Evolutionary conservation across 805 yeast species (phyloP).

Genomic region (Candida peoriensis): DNA sequence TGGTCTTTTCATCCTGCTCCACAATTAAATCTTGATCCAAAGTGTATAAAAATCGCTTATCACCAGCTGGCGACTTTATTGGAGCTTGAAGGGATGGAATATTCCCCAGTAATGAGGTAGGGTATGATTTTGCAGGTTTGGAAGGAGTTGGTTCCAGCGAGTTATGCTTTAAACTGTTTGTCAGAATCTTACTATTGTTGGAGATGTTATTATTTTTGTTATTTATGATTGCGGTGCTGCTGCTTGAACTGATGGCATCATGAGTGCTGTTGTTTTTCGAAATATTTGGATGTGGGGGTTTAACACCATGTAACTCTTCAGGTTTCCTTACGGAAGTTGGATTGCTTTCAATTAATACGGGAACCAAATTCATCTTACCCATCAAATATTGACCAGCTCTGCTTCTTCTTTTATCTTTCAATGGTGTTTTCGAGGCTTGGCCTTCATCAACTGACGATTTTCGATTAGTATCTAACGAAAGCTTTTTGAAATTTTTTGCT

Average conservation of each 20-base stretch:
- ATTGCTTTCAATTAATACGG: slow-evolving; percentile 30
- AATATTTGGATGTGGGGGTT: slow-evolving; percentile 11
- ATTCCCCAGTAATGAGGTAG: background rate
- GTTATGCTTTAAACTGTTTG: background rate
- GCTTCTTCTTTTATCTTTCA: slow-evolving; percentile 22
- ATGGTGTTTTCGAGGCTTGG: slow-evolving; percentile 6
- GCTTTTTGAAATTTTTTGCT: slow-evolving; percentile 16
- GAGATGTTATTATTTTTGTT: background rate
- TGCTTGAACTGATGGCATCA: slow-evolving; percentile 13
- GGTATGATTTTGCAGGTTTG: slow-evolving; percentile 2
- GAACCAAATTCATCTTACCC: slow-evolving; percentile 37
- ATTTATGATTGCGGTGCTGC: background rate
- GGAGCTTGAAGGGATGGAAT: too few relatives aligned
- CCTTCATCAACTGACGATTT: slow-evolving; percentile 2
- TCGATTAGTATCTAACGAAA: slow-evolving; percentile 17
- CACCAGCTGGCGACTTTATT: background rate
- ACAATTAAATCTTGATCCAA: background rate
- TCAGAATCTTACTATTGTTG: background rate
- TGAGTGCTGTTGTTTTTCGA: slow-evolving; percentile 10
- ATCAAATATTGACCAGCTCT: slow-evolving; percentile 34
- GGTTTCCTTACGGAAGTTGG: slow-evolving; percentile 25
- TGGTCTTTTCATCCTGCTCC: background rate
- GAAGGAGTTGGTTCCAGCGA: background rate
- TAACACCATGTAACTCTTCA: slow-evolving; percentile 7
- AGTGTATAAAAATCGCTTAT: too few relatives aligned